Evolutionary conservation across 192 early-diverging fungal species (phyloP).

Genomic region (Chytriomyces sp.): DNA sequence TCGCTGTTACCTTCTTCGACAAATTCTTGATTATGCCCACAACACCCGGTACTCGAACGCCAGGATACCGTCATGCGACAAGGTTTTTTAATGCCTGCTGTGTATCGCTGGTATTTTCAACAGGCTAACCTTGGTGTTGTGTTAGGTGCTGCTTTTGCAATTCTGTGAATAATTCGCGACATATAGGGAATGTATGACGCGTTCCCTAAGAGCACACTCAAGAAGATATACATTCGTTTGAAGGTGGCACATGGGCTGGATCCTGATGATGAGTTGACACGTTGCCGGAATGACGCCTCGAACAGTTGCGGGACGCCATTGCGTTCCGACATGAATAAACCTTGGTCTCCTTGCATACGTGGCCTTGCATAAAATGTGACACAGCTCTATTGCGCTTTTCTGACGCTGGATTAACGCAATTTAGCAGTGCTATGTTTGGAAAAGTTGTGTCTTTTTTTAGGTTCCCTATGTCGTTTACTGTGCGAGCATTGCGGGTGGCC

Average conservation of each 20-base stretch:
- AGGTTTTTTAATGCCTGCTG: conserved; percentile 36
- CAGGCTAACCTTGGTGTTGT: neutral
- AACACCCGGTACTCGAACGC: conserved; percentile 69
- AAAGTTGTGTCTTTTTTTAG: too few relatives aligned
- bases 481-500: too few relatives aligned
- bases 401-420: too few relatives aligned
- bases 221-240: conserved; percentile 59
- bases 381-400: too few relatives aligned
- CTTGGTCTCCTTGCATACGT: too few relatives aligned
- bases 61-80: conserved; percentile 61
- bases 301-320: conserved; percentile 67
- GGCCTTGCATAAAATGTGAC: too few relatives aligned
- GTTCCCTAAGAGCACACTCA: conserved; percentile 61
- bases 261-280: conserved; percentile 69
- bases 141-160: conserved; percentile 69
- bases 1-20: conserved; percentile 71
- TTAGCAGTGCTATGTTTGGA: too few relatives aligned
- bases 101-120: neutral
- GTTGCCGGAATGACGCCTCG: conserved; percentile 72
- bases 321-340: too few relatives aligned
- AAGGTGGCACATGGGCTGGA: conserved; percentile 67
- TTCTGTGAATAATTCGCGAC: conserved; percentile 72
- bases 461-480: too few relatives aligned
- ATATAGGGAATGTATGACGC: conserved; percentile 56
- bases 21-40: conserved; percentile 69